Evolutionary conservation across 805 yeast genomes (phyloP).

Genomic region (Hanseniaspora meyeri): DNA sequence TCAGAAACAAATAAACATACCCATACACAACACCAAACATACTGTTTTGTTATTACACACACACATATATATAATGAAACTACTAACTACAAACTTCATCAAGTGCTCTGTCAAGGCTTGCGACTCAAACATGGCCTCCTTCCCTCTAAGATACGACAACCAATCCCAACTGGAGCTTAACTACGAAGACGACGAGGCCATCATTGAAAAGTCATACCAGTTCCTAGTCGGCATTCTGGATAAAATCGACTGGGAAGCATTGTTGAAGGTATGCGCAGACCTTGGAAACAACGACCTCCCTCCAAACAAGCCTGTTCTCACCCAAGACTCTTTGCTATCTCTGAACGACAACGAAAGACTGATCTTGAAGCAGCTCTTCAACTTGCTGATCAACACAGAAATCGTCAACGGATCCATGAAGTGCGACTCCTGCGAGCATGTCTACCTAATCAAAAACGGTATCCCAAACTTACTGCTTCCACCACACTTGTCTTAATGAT

Average conservation of each 20-base stretch:
- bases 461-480: conserved; percentile 91
- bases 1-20: no score
- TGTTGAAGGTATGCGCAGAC: conserved; percentile 64
- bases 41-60: no score
- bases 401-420: conserved; percentile 81
- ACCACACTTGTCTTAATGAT: conserved; percentile 61
- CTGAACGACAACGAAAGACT: conserved; percentile 33
- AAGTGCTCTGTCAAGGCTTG: conserved; percentile 83
- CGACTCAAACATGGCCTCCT: conserved; percentile 58
- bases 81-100: conserved; percentile 90
- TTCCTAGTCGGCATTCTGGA: conserved; percentile 66
- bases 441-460: conserved; percentile 80
- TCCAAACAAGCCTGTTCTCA: conserved; percentile 42
- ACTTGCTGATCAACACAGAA: conserved; percentile 69
- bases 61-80: no score
- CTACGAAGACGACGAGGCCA: conserved; percentile 36
- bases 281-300: conserved; percentile 55
- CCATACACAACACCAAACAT: no score
- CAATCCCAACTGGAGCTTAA: conserved; percentile 45
- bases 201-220: conserved; percentile 66
- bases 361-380: conserved; percentile 63
- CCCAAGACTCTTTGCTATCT: conserved; percentile 18
- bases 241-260: conserved; percentile 80
- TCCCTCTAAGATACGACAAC: conserved; percentile 57
- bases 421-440: conserved; percentile 75